Evolutionary conservation across 1,284 basidiomycete species (phyloP).

Genomic region (Meira miltonrushii): DNA sequence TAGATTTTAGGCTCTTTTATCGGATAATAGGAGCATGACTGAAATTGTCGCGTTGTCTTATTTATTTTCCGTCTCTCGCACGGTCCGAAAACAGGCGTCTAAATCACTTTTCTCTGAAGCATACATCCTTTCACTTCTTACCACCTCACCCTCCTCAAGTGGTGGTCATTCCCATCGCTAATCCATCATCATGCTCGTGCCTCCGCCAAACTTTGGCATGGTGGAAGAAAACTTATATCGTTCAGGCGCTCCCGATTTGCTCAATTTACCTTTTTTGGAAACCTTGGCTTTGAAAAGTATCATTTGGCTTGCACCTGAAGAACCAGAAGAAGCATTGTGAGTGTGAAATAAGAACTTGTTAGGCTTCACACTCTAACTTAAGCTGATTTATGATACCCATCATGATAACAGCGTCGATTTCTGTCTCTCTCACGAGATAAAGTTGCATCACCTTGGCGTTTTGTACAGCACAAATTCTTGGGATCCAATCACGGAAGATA

Average conservation of each 20-base stretch:
- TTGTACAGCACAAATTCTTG: conserved; percentile 54
- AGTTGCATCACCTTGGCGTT: conserved; percentile 54
- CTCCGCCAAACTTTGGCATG: conserved; percentile 58
- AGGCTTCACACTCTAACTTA: no score
- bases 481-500: conserved; percentile 56
- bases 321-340: conserved; percentile 57
- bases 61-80: no score
- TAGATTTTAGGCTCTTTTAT: no score
- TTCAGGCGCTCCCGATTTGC: conserved; percentile 58
- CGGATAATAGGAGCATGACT: no score
- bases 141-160: no score
- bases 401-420: conserved; percentile 27
- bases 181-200: conserved; percentile 51
- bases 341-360: no score
- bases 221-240: conserved; percentile 59
- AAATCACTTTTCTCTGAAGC: no score
- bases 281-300: conserved; percentile 56
- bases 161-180: background rate
- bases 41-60: no score
- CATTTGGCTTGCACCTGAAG: conserved; percentile 59
- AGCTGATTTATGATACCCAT: no score
- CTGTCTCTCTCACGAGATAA: conserved; percentile 48
- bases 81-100: no score
- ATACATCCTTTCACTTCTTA: no score
- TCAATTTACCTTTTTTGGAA: conserved; percentile 59